A percentile compares a stretch with the other conserved stretches of the same genome.
Conservation (phyloP, 441 rosid genomes). For the Populus trichocarpa region DNA sequence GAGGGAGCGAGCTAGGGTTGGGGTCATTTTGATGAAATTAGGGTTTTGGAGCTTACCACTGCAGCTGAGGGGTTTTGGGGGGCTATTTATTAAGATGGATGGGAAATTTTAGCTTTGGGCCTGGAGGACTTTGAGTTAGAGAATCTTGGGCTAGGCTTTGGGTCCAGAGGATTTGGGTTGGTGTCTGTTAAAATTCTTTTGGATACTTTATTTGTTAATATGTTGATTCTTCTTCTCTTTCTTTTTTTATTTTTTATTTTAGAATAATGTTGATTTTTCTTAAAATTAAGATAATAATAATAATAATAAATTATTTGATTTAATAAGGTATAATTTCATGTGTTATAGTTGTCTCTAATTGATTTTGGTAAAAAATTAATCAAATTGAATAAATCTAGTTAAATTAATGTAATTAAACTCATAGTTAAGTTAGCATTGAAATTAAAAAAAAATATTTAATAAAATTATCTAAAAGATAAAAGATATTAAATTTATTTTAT, state of each 20-base stretch:
- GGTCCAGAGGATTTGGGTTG: not conserved
- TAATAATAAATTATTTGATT: no score
- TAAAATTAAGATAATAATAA: no score
- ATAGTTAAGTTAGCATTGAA: no score
- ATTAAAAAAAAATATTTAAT: no score
- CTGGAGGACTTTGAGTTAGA: not conserved
- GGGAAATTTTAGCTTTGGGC: not conserved
- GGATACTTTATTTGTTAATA: not conserved
- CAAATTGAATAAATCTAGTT: not conserved
- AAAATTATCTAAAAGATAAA: no score
- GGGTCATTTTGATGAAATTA: conserved; percentile 39
- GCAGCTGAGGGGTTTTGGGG: not conserved
- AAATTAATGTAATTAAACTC: no score
- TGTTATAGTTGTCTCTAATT: not conserved
- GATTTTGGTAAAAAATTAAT: no score
- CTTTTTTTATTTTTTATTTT: no score
- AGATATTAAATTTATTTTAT: no score
- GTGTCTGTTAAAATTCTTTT: not conserved
- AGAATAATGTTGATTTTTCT: not conserved
- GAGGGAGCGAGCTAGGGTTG: conserved; percentile 52
- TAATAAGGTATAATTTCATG: not conserved
- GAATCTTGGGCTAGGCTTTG: not conserved
- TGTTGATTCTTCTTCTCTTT: not conserved
- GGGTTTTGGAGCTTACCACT: not conserved
- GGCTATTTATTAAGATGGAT: not conserved